Evolutionary conservation across 371 early-diverging fungal genomes (phyloP).

Genomic region (Basidiobolus heterosporus): DNA sequence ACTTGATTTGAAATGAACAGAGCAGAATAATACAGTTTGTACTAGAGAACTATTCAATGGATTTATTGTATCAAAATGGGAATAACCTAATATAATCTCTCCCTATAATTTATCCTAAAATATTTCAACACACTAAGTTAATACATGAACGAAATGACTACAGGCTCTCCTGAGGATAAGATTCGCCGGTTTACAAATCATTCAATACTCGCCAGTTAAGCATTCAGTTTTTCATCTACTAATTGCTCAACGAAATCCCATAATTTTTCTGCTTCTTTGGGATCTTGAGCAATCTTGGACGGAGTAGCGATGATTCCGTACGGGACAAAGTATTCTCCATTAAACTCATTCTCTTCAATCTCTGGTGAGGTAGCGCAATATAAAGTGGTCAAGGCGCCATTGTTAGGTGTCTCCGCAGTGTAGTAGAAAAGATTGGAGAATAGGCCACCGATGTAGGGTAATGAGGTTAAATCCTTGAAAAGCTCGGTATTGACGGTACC

Average conservation of each 20-base stretch:
- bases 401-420: not conserved
- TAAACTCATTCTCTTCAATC: slow-evolving; percentile 17
- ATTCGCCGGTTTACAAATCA: no score
- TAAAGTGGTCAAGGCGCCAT: slow-evolving; percentile 21
- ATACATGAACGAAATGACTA: no score
- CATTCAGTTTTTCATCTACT: slow-evolving; percentile 10
- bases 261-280: slow-evolving; percentile 15
- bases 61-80: no score
- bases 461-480: not conserved
- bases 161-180: no score
- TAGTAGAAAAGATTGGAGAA: not conserved
- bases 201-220: no score
- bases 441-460: not conserved
- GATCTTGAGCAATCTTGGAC: slow-evolving; percentile 7
- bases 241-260: slow-evolving; percentile 20
- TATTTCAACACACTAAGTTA: no score
- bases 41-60: no score
- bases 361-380: slow-evolving; percentile 18
- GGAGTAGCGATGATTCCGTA: slow-evolving; percentile 6
- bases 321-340: slow-evolving; percentile 31
- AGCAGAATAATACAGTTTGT: no score
- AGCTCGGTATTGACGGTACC: not conserved
- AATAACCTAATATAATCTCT: no score
- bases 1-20: no score
- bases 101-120: no score